Evolutionary conservation across 1,284 basidiomycete species (phyloP).

Genomic region (Polyporus tsugae): DNA sequence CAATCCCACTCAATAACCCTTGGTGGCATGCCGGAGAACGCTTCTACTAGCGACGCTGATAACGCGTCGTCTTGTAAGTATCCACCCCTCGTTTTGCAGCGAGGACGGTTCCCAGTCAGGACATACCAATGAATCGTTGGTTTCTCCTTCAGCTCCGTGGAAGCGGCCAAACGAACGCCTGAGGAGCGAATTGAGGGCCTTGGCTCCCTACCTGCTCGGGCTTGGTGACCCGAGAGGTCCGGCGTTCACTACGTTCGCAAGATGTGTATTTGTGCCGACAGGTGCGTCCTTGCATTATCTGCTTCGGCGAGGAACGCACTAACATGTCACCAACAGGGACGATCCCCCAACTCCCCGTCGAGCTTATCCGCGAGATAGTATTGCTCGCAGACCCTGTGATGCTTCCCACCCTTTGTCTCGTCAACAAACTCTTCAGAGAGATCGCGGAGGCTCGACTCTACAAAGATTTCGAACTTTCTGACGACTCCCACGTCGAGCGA

Average conservation of each 20-base stretch:
- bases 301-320: neutral
- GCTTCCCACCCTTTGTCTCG: neutral
- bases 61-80: neutral
- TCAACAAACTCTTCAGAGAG: conserved; percentile 1
- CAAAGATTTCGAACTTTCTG: neutral
- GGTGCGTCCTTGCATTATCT: neutral
- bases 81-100: neutral
- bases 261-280: neutral
- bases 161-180: neutral
- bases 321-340: neutral
- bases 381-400: neutral
- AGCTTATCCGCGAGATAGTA: neutral
- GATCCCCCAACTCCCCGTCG: neutral
- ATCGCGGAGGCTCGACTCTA: neutral
- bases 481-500: neutral
- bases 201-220: neutral
- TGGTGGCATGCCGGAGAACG: neutral
- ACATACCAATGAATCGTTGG: neutral
- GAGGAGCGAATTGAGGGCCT: neutral
- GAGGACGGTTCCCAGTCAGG: neutral
- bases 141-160: neutral
- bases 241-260: neutral
- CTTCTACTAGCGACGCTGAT: neutral
- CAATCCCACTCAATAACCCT: neutral
- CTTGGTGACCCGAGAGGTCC: neutral